phyloP scores from a whole-genome alignment of 139 green algal genomes.

The Zygnema circumcarinatum region DNA sequence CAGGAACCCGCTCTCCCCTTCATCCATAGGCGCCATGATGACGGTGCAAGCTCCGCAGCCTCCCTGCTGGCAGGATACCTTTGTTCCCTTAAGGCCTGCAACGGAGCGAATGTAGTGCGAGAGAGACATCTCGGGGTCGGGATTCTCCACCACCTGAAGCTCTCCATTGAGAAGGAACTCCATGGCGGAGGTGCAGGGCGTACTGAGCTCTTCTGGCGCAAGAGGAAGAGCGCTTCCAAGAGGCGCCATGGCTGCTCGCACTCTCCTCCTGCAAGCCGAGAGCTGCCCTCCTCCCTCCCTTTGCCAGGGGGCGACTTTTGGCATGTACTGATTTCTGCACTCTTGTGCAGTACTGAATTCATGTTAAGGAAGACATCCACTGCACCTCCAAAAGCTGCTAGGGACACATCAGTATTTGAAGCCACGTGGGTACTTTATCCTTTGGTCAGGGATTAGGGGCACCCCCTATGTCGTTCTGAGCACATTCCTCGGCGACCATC shows the following conservation, averaged over 20 bases:
- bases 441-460: too few relatives aligned
- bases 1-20: background rate
- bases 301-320: too few relatives aligned
- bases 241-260: conserved; percentile 15
- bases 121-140: conserved; percentile 10
- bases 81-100: conserved; percentile 49
- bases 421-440: too few relatives aligned
- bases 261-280: too few relatives aligned
- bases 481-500: too few relatives aligned
- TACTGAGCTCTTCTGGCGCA: background rate
- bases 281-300: too few relatives aligned
- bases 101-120: conserved; percentile 34
- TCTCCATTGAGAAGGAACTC: conserved; percentile 46
- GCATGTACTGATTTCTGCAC: too few relatives aligned
- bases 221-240: background rate
- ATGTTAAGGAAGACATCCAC: too few relatives aligned
- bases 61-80: conserved; percentile 62
- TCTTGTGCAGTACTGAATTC: too few relatives aligned
- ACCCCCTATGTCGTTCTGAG: too few relatives aligned
- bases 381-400: too few relatives aligned
- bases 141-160: conserved; percentile 6
- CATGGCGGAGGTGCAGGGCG: background rate
- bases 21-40: conserved; percentile 46
- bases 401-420: too few relatives aligned
- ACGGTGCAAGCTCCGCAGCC: conserved; percentile 77